Evolutionary conservation across 2,329 filamentous ascomycete genomes (phyloP).

Genomic region (Apiospora rasikravindrae): DNA sequence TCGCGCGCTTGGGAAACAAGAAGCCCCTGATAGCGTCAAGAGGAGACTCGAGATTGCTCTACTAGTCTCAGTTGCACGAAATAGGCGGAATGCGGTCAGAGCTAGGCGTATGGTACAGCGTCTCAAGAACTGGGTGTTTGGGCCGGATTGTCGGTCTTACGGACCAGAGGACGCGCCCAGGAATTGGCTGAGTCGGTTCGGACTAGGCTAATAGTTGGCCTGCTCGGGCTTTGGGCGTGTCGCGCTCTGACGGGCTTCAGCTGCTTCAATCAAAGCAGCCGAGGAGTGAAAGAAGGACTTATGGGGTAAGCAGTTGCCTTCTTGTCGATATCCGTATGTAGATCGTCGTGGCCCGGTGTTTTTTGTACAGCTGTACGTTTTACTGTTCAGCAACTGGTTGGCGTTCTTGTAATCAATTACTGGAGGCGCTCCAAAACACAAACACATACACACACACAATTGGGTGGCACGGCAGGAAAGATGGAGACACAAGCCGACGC

Average conservation of each 20-base stretch:
- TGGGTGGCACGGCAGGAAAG: conserved; percentile 4
- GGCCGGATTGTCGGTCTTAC: conserved; percentile 4
- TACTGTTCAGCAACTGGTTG: background rate
- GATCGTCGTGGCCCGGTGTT: background rate
- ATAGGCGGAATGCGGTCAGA: background rate
- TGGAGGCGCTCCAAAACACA: conserved; percentile 6
- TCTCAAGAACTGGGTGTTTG: background rate
- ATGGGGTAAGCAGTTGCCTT: background rate
- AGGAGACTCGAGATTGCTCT: background rate
- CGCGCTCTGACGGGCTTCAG: conserved; percentile 5
- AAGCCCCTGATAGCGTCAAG: background rate
- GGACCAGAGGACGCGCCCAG: background rate
- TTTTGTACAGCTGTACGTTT: conserved; percentile 6
- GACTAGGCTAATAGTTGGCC: background rate
- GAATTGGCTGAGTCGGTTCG: conserved; percentile 6
- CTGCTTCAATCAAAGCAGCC: conserved; percentile 5
- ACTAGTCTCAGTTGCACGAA: conserved; percentile 15
- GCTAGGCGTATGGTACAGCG: conserved; percentile 8
- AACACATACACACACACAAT: background rate
- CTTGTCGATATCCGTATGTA: background rate
- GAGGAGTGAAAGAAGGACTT: background rate
- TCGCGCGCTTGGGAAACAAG: background rate
- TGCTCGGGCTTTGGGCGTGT: conserved; percentile 6
- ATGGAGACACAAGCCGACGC: conserved; percentile 6
- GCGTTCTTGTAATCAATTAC: background rate